These are phyloP conservation scores for Aspergillus conjunctus DNA, from an alignment of 495 filamentous ascomycete species.

Conservation along the genomic window DNA sequence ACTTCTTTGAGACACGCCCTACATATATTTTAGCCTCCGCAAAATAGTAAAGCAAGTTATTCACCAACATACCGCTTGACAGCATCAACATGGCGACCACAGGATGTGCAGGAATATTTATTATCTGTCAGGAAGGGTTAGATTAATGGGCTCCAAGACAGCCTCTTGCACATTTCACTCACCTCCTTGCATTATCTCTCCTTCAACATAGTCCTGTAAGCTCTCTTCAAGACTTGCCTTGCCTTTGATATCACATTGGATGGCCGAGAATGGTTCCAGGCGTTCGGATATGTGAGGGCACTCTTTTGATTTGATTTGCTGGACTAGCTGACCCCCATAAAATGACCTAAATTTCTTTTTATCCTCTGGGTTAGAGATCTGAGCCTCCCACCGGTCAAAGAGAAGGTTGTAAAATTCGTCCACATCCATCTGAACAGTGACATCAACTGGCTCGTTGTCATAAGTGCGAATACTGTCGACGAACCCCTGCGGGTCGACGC, in stretches of 20 bases:
- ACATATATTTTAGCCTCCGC: neutral
- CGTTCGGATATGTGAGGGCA: constrained; percentile 91
- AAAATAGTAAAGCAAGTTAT: neutral
- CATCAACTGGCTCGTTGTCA: constrained; percentile 82
- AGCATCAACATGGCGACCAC: constrained; percentile 87
- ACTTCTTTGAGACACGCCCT: constrained; percentile 86
- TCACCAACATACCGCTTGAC: constrained; percentile 69
- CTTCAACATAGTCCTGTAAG: constrained; percentile 89
- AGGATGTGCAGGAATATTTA: constrained; percentile 95
- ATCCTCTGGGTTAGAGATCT: constrained; percentile 65
- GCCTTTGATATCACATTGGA: constrained; percentile 96
- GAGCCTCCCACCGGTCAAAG: constrained; percentile 87
- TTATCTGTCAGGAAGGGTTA: constrained; percentile 63
- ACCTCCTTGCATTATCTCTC: constrained; percentile 95
- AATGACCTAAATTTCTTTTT: constrained; percentile 81
- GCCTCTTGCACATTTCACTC: constrained; percentile 27
- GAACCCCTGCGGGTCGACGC: constrained; percentile 70
- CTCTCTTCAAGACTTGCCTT: constrained; percentile 84
- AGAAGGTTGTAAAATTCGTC: constrained; percentile 96
- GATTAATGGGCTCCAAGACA: neutral
- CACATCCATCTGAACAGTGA: constrained; percentile 92
- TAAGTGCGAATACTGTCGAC: constrained; percentile 79
- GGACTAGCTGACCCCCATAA: constrained; percentile 88
- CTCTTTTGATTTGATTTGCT: constrained; percentile 94
- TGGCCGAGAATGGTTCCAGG: constrained; percentile 88